These are phyloP conservation scores for Platismatia glauca DNA, from an alignment of 495 filamentous ascomycete species.

Conservation along the genomic window DNA sequence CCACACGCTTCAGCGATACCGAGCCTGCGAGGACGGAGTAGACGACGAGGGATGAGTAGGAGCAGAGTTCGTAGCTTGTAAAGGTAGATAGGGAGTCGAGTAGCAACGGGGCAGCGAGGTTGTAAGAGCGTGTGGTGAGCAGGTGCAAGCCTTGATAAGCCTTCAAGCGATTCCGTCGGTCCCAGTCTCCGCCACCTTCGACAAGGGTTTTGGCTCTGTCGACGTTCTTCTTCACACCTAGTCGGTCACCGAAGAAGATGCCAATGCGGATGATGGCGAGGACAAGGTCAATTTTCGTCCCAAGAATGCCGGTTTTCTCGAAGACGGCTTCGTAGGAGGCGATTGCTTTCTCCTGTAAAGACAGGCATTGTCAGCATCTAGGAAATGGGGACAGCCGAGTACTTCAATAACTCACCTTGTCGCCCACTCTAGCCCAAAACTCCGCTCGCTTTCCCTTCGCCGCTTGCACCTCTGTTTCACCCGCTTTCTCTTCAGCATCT, in stretches of 20 bases:
- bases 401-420: conserved; percentile 61
- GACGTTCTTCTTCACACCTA: conserved; percentile 84
- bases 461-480: conserved; percentile 88
- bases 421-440: conserved; percentile 85
- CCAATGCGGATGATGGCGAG: conserved; percentile 92
- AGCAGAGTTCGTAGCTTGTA: conserved; percentile 95
- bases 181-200: conserved; percentile 95
- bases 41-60: conserved; percentile 84
- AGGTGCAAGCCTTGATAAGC: conserved; percentile 94
- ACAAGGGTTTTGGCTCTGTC: conserved; percentile 84
- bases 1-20: conserved; percentile 86
- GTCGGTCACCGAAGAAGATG: conserved; percentile 87
- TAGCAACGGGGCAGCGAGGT: conserved; percentile 79
- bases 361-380: not conserved
- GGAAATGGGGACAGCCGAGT: not conserved
- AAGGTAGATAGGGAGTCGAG: conserved; percentile 98
- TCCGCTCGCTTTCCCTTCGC: conserved; percentile 91
- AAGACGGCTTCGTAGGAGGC: conserved; percentile 83
- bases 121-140: conserved; percentile 83
- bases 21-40: conserved; percentile 94
- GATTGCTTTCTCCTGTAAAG: conserved; percentile 76
- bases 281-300: conserved; percentile 93
- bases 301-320: conserved; percentile 86
- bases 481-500: conserved; percentile 86
- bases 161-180: conserved; percentile 93